A percentile compares a stretch with the other conserved stretches of the same genome.
phyloP scores from a whole-genome alignment of 805 yeast genomes.

The Yarrowia hollandica region DNA sequence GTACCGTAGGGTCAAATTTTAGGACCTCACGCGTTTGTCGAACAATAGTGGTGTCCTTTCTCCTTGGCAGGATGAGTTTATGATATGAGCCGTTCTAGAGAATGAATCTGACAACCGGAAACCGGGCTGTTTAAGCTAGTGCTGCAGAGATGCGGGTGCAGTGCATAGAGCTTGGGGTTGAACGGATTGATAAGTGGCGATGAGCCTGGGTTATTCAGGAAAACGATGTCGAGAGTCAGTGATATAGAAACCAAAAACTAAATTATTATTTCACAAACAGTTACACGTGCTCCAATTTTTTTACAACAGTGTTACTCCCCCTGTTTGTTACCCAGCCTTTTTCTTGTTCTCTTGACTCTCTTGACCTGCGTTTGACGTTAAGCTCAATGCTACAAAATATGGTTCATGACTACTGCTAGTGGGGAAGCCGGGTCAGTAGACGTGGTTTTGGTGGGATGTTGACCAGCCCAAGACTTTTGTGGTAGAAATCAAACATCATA shows the following conservation, averaged over 20 bases:
- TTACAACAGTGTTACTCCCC: not conserved
- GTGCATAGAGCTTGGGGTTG: constrained; percentile 28
- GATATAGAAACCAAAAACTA: too few relatives aligned
- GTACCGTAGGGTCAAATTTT: not conserved
- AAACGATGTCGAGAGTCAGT: not conserved
- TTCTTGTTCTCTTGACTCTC: not conserved
- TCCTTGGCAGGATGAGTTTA: not conserved
- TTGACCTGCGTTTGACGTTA: constrained; percentile 24
- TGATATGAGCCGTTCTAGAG: constrained; percentile 4
- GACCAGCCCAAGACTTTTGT: not conserved
- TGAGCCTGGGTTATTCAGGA: too few relatives aligned
- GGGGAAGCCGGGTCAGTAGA: constrained; percentile 11
- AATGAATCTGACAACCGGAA: constrained; percentile 10
- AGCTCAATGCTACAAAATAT: not conserved
- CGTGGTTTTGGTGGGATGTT: too few relatives aligned
- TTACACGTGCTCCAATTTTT: not conserved
- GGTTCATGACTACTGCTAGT: constrained; percentile 15
- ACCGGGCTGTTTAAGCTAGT: constrained; percentile 27
- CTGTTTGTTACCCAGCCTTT: not conserved
- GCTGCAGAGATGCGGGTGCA: constrained; percentile 26
- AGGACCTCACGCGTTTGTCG: not conserved
- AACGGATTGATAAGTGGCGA: constrained; percentile 1
- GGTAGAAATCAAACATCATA: not conserved
- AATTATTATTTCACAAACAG: not conserved
- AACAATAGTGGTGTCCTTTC: not conserved